Evolutionary conservation across 2,329 filamentous ascomycete genomes (phyloP).

Genomic region (Mariannaea sp.): DNA sequence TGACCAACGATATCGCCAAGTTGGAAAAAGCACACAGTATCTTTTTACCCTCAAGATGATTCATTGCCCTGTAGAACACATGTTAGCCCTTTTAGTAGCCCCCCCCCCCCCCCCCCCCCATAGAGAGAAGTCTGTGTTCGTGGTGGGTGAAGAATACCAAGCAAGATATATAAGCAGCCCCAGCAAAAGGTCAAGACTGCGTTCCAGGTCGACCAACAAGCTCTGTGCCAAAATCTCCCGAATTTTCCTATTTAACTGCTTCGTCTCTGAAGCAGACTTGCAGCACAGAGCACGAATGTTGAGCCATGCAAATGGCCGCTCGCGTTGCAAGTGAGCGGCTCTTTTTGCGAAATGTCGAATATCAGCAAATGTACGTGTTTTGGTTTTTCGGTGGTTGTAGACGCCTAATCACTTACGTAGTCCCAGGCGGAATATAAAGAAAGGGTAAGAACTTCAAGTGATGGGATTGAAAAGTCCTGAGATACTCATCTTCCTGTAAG

Average conservation of each 20-base stretch:
- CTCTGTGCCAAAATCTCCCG: conserved; percentile 32
- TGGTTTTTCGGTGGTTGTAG: too few relatives aligned
- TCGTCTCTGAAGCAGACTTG: conserved; percentile 29
- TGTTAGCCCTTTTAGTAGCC: background rate
- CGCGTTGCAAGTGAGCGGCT: conserved; percentile 35
- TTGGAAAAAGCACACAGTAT: conserved; percentile 18
- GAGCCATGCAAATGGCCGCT: conserved; percentile 45
- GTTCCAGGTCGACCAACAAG: conserved; percentile 30
- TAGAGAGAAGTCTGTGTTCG: background rate
- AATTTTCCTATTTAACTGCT: conserved; percentile 23
- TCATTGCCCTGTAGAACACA: conserved; percentile 18
- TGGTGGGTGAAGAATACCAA: conserved; percentile 24
- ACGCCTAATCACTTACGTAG: conserved; percentile 13
- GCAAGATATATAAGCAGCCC: conserved; percentile 32
- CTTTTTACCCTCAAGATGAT: conserved; percentile 19
- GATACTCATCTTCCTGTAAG: conserved; percentile 13
- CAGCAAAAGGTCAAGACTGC: conserved; percentile 34
- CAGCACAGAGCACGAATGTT: conserved; percentile 41
- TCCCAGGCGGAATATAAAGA: conserved; percentile 25
- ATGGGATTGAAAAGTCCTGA: conserved; percentile 28
- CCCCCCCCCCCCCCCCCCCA: too few relatives aligned
- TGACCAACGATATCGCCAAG: conserved; percentile 23
- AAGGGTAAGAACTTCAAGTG: conserved; percentile 40
- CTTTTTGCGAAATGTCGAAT: conserved; percentile 14
- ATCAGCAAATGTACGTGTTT: background rate